phyloP scores from a whole-genome alignment of 225 moss, liverwort and hornwort genomes.

The Takakia lepidozioides region DNA sequence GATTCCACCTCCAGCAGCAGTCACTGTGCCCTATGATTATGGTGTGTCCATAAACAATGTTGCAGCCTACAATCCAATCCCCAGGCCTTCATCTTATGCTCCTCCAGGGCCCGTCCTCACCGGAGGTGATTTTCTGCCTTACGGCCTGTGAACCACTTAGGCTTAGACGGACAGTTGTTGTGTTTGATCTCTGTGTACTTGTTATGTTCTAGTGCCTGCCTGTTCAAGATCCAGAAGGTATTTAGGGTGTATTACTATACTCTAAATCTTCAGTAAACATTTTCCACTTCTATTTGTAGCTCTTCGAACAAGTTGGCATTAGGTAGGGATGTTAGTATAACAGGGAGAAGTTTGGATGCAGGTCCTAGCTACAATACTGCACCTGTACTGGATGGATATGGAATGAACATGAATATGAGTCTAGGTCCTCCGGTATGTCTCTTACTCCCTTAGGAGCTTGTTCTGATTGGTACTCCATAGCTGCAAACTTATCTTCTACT shows the following conservation, averaged over 20 bases:
- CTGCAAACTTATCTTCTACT: neutral
- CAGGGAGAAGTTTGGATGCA: slow-evolving; percentile 18
- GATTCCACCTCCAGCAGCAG: slow-evolving; percentile 78
- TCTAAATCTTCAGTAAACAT: too few species aligned
- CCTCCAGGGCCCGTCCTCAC: neutral
- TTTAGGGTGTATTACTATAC: too few species aligned
- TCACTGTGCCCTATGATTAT: slow-evolving; percentile 93
- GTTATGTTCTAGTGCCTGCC: too few species aligned
- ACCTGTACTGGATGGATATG: slow-evolving; percentile 98
- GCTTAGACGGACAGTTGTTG: too few species aligned
- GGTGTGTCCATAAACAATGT: slow-evolving; percentile 85
- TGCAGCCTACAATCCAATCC: slow-evolving; percentile 86
- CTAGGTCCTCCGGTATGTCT: slow-evolving; percentile 80
- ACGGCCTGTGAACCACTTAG: too few species aligned
- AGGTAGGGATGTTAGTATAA: too few species aligned
- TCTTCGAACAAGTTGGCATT: too few species aligned
- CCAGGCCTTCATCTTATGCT: slow-evolving; percentile 20
- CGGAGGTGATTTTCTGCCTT: neutral
- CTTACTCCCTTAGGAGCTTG: neutral
- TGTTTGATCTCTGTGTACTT: too few species aligned
- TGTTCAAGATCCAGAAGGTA: too few species aligned
- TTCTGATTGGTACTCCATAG: neutral
- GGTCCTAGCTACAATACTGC: slow-evolving; percentile 83
- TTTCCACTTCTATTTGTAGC: too few species aligned
- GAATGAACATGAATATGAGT: slow-evolving; percentile 77